Evolutionary conservation across 441 rosid genomes (phyloP), one percentile per base, ranked within the genome.

Genomic region (Populus hybrid): DNA sequence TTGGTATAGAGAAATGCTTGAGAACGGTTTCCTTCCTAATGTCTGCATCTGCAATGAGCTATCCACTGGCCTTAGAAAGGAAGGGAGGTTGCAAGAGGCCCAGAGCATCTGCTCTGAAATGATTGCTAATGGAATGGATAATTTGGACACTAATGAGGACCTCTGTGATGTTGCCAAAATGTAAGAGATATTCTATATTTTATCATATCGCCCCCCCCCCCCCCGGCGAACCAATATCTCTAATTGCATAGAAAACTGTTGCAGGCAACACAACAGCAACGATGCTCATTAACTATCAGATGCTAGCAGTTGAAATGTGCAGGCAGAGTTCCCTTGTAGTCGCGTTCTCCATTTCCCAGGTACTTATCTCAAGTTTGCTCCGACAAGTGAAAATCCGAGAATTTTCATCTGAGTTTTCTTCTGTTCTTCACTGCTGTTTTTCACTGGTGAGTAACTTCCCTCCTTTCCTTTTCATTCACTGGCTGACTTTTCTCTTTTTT

Each of bases 1-100:
- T 78, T 93, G 97, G 94, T 91, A 86, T 80, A 84, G 88, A 82
- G 91, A 89, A 84, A 91, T 93, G 96, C 73, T 84, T 40, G 89
- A 82, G 24, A 84, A 85, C 76, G 87, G 88, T 76, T 85, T 91
- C 82, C 77, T 76, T 9, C 85, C 83, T 40, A 83, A 69, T 79
- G 81, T 74, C 53, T 40, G 78, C 74, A 64, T 79, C 21, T 84
- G 90, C 71, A 76, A 83, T 2, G 87, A 88, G 74, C 91, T 94
- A 67, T 72, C 71, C n/a, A 29, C 71, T 74, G 91, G 94, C 80
- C 97, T 94, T 59, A 79, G 80, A 84, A 81, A 83, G 78, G 88
- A 86, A 77, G 91, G 92, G 63, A 84, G 69, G 71, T 82, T 87
- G 79, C 82, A 82, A 77, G 95, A 90, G 64, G 91, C 86, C 40